A percentile compares a stretch with the other conserved stretches of the same genome.
phyloP scores from a whole-genome alignment of 1,284 basidiomycete species.

The Cutaneotrichosporon spelunceum region DNA sequence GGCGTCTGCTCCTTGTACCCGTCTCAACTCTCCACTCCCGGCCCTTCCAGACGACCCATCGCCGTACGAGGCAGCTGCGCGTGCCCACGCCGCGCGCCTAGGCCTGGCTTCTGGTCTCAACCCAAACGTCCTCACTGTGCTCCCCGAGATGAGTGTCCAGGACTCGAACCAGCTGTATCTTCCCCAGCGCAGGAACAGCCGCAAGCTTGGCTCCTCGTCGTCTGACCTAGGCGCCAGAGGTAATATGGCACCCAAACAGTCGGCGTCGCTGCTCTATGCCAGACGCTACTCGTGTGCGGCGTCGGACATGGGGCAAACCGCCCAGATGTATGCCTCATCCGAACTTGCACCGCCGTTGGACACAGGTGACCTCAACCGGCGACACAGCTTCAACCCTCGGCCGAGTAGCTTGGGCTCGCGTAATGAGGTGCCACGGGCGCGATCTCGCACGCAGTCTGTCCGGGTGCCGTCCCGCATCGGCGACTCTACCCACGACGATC shows the following conservation, averaged over 20 bases:
- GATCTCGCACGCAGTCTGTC: background rate
- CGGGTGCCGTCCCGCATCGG: background rate
- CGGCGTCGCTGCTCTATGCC: constrained; percentile 1
- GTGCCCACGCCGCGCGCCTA: constrained; percentile 12
- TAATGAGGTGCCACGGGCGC: background rate
- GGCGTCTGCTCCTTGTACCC: background rate
- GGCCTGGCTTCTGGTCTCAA: constrained; percentile 44
- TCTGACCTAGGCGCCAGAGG: constrained; percentile 5
- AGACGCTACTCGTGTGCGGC: constrained; percentile 4
- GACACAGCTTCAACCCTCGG: background rate
- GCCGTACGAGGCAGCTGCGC: constrained; percentile 9
- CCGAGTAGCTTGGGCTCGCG: background rate
- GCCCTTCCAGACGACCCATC: background rate
- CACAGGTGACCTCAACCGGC: background rate
- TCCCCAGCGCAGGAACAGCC: constrained; percentile 7
- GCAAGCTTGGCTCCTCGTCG: background rate
- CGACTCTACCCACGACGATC: background rate
- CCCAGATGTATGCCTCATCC: background rate
- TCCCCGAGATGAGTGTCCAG: constrained; percentile 45
- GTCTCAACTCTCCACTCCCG: background rate
- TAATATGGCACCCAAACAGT: background rate
- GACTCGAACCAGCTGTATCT: constrained; percentile 30
- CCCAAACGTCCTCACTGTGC: constrained; percentile 45
- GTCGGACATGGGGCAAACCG: constrained; percentile 2
- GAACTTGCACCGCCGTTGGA: background rate